These are phyloP conservation scores for Rhizomucor pusillus DNA, from an alignment of 371 early-diverging fungal species.

Conservation along the genomic window DNA sequence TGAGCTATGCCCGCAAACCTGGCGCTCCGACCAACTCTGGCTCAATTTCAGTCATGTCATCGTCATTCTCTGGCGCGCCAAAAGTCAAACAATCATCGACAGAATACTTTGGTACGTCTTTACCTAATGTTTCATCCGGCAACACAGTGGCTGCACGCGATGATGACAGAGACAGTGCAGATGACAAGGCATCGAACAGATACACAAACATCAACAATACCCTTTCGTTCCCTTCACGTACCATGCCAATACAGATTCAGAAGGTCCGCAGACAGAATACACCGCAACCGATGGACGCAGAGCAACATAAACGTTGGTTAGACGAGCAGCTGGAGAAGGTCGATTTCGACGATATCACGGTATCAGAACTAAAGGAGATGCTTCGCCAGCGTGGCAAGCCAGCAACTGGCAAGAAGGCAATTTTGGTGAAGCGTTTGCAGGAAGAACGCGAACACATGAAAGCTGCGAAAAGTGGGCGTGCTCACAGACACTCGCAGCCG, in stretches of 20 bases:
- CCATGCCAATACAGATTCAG: slow-evolving; percentile 30
- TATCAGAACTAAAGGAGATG: slow-evolving; percentile 75
- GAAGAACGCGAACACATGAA: slow-evolving; percentile 36
- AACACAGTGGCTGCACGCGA: slow-evolving; percentile 10
- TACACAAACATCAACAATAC: slow-evolving; percentile 1
- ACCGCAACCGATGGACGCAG: slow-evolving; percentile 34
- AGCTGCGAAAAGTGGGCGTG: slow-evolving; percentile 15
- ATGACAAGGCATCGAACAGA: slow-evolving; percentile 1
- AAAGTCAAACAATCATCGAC: not conserved
- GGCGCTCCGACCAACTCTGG: slow-evolving; percentile 2
- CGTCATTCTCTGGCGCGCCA: slow-evolving; percentile 7
- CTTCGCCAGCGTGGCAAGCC: slow-evolving; percentile 68
- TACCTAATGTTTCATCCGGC: slow-evolving; percentile 9
- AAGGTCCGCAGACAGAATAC: slow-evolving; percentile 15
- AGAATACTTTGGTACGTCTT: slow-evolving; percentile 10
- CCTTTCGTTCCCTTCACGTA: slow-evolving; percentile 21
- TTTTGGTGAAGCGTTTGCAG: slow-evolving; percentile 28
- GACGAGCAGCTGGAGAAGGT: slow-evolving; percentile 65
- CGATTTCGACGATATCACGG: slow-evolving; percentile 77
- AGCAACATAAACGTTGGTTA: slow-evolving; percentile 51
- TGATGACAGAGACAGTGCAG: slow-evolving; percentile 14
- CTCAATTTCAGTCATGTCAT: slow-evolving; percentile 1
- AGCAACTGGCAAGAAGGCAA: slow-evolving; percentile 72
- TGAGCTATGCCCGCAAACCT: slow-evolving; percentile 28
- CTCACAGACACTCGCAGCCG: slow-evolving; percentile 23